Base-by-base conservation (phyloP, 768 basidiomycete genomes). In the Cyclocybe aegerita region DNA sequence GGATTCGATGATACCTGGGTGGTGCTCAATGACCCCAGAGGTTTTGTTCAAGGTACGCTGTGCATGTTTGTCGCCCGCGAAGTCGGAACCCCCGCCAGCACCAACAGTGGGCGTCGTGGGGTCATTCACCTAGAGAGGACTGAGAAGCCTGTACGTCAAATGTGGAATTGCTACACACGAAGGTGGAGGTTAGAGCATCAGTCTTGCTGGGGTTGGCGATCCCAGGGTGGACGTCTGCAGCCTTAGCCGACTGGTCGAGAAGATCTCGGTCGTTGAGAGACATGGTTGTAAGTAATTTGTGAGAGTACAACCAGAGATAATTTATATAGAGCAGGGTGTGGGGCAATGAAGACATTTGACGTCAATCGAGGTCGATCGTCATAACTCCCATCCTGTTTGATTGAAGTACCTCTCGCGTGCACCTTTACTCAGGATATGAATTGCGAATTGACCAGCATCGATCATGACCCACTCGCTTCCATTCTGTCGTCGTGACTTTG, bases 391-490 rank as follows among this genome's bases (percentile, higher is more conserved):
- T 39, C 56, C 55, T 49, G 42, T 52, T 56, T 53, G 60, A 57
- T 56, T 62, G 61, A 92, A 91, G 71, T 85, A 92, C 64, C 80
- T 83, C 55, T 85, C 79, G 53, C 81, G 73, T 17, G 86, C 85
- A 23, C 78, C 75, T 49, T 68, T 78, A 68, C 85, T 87, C 51
- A 92, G 57, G 41, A 93, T 73, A 62, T 93, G 90, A 15, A 93
- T 82, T 0, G 83, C 90, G 73, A 90, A 88, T 40, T 82, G 76
- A 30, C 90, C 90, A 6, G 81, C 87, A 63, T 93, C 90, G 41
- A 93, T 70, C 83, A 93, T 82, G 2, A 85, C 86, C 91, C 90
- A 93, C 17, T 87, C 88, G 46, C 85, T 84, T 55, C 79, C 76
- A 50, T 75, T 74, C 29, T 78, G 72, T 32, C 78, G 77, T 61